Evolutionary conservation across 257 asterid species (phyloP).

Genomic region (Euphrasia confusa): DNA sequence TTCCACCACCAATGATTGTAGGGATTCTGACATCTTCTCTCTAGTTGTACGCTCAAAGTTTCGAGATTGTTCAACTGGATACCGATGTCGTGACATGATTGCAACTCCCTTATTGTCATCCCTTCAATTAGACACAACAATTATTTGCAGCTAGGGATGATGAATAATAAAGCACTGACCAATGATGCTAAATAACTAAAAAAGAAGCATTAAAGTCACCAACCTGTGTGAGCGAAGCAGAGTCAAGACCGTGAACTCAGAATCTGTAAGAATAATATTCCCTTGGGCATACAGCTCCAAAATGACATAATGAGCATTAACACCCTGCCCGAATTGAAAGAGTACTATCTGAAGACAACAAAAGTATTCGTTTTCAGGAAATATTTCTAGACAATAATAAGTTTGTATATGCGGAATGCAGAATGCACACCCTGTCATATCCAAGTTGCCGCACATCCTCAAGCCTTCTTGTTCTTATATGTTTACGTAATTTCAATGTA

Average conservation of each 20-base stretch:
- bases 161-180: background rate
- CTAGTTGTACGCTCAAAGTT: constrained; percentile 72
- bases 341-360: constrained; percentile 61
- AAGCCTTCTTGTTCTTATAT: constrained; percentile 91
- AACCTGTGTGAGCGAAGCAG: constrained; percentile 98
- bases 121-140: constrained; percentile 41
- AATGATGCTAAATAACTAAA: constrained; percentile 16
- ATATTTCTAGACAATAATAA: constrained; percentile 16
- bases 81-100: constrained; percentile 94
- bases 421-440: constrained; percentile 76
- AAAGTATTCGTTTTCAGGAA: constrained; percentile 18
- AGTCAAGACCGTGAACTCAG: constrained; percentile 83
- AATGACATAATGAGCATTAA: constrained; percentile 80
- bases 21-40: constrained; percentile 59
- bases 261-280: constrained; percentile 83
- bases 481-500: constrained; percentile 88
- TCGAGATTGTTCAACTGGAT: constrained; percentile 87
- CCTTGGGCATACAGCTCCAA: constrained; percentile 99
- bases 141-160: constrained; percentile 11
- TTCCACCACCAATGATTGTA: constrained; percentile 39
- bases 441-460: constrained; percentile 99
- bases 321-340: constrained; percentile 91
- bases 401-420: constrained; percentile 11
- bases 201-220: constrained; percentile 20
- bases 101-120: constrained; percentile 96